Percentiles rank a stretch among this genome's conserved stretches.
phyloP scores from a whole-genome alignment of 2,329 filamentous ascomycete genomes.

The Aspergillus sp. region DNA sequence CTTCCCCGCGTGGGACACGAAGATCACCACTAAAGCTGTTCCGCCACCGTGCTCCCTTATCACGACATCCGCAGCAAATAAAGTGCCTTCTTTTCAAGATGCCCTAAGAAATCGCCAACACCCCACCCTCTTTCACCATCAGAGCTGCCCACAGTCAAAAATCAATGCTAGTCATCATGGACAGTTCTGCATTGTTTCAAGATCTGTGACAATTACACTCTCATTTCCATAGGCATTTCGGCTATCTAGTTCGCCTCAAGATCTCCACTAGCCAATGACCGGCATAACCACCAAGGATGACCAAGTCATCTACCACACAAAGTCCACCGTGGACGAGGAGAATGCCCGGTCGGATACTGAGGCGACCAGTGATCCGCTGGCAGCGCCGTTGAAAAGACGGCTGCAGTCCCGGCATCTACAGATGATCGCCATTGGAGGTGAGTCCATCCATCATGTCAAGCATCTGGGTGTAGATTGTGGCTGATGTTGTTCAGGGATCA shows the following conservation, averaged over 20 bases:
- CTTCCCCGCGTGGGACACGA: not conserved
- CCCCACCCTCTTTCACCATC: constrained; percentile 5
- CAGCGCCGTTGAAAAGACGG: constrained; percentile 40
- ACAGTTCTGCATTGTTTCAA: too few relatives aligned
- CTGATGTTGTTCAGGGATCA: constrained; percentile 47
- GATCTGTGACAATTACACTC: too few relatives aligned
- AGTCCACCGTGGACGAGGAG: constrained; percentile 1
- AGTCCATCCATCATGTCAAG: constrained; percentile 24
- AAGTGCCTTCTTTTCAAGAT: not conserved
- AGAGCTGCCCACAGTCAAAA: constrained; percentile 1
- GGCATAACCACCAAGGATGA: constrained; percentile 9
- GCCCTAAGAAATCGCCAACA: not conserved
- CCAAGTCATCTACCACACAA: constrained; percentile 4
- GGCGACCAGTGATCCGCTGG: constrained; percentile 14
- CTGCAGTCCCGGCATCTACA: constrained; percentile 60
- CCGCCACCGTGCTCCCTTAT: constrained; percentile 10
- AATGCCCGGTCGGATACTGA: constrained; percentile 4
- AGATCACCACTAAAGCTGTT: not conserved
- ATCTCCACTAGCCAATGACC: not conserved
- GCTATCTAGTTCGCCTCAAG: not conserved
- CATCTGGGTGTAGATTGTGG: not conserved
- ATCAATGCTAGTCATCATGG: not conserved
- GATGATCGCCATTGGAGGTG: constrained; percentile 59
- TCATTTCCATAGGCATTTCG: not conserved
- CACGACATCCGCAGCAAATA: constrained; percentile 27